Evolutionary conservation across 2,329 filamentous ascomycete genomes (phyloP), one percentile per base, ranked within the genome.

Genomic region (Sarocladiaceae sp.): DNA sequence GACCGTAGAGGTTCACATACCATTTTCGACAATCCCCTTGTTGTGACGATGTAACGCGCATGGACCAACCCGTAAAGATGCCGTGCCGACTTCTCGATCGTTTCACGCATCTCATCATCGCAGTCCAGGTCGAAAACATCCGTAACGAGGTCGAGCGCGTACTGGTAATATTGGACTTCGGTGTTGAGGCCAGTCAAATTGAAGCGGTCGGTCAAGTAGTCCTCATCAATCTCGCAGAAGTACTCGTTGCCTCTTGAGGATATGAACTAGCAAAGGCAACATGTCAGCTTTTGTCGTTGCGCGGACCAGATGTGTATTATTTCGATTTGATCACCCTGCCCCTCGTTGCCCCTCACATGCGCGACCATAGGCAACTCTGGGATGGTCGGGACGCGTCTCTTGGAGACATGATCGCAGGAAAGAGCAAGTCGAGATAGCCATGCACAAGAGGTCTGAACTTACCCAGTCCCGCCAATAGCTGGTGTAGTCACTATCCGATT

Each of bases 381-480:
- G n/a, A n/a, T n/a, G n/a, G n/a, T n/a, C n/a, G n/a, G n/a, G n/a
- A n/a, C n/a, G n/a, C n/a, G n/a, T n/a, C n/a, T n/a, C n/a, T n/a
- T n/a, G n/a, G n/a, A n/a, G n/a, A n/a, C n/a, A n/a, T n/a, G n/a
- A n/a, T n/a, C n/a, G n/a, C n/a, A n/a, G n/a, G n/a, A n/a, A n/a
- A n/a, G n/a, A n/a, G n/a, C n/a, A n/a, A n/a, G n/a, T n/a, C n/a
- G n/a, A 22, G 4, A 2, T 8, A 11, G 23, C 11, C 17, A 31
- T 13, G 11, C n/a, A 17, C 12, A 10, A 13, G 17, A 22, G 5
- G 44, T 31, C 4, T 4, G 7, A 17, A 85, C 90, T 76, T 78
- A 97, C 94, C 94, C 94, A 99, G 74, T 99, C 94, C 70, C 93
- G 81, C 94, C 94, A 99, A 71, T 97, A 99, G 73, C 91, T 97